Evolutionary conservation across 495 filamentous ascomycete species (phyloP).

Genomic region (Neurospora sp.): DNA sequence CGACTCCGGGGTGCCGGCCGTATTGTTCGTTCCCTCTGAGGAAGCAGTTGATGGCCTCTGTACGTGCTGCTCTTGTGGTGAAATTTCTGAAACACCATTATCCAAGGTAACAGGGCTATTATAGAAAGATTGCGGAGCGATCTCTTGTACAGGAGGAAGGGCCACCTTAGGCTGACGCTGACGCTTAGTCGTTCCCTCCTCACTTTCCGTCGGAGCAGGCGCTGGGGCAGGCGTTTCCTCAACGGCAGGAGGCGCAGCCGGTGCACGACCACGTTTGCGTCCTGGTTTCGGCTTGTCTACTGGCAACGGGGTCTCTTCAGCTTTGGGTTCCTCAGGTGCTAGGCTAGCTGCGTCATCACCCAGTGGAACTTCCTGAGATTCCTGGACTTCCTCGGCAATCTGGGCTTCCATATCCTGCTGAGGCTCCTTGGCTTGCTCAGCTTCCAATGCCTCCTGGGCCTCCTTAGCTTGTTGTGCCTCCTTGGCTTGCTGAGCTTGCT

Average conservation of each 20-base stretch:
- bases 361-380: neutral
- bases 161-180: neutral
- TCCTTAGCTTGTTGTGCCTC: neutral
- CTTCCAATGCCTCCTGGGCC: neutral
- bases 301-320: neutral
- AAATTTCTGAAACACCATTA: neutral
- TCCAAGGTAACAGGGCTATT: slow-evolving; percentile 10
- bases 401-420: neutral
- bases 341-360: neutral
- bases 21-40: slow-evolving; percentile 18
- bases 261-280: slow-evolving; percentile 15
- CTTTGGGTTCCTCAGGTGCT: neutral
- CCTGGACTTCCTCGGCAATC: neutral
- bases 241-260: slow-evolving; percentile 6
- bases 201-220: slow-evolving; percentile 1
- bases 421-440: neutral
- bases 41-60: slow-evolving; percentile 25
- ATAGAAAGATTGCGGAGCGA: slow-evolving; percentile 18
- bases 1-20: slow-evolving; percentile 22
- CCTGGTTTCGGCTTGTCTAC: neutral
- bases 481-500: neutral
- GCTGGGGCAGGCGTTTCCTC: neutral
- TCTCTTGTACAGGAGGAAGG: slow-evolving; percentile 6
- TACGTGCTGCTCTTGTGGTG: slow-evolving; percentile 16
- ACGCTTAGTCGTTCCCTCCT: slow-evolving; percentile 19